Evolutionary conservation across 176 grass and related monocot species (phyloP).

Genomic region (Pontederia crassipes): DNA sequence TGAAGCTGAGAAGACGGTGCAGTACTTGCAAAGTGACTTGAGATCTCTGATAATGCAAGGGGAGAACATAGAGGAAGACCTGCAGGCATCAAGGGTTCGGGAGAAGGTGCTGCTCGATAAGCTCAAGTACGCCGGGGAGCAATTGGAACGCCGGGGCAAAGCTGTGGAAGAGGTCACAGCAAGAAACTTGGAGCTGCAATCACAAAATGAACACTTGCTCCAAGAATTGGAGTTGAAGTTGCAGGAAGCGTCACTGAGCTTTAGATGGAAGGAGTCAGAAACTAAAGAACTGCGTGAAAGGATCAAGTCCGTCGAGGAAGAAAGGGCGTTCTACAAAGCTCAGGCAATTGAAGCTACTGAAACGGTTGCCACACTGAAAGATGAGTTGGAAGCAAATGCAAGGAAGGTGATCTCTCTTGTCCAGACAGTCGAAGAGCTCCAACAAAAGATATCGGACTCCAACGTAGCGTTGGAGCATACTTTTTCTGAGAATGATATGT

Average conservation of each 20-base stretch:
- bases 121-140: conserved; percentile 52
- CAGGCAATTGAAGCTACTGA: conserved; percentile 42
- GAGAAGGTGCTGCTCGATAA: conserved; percentile 41
- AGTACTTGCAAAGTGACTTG: conserved; percentile 36
- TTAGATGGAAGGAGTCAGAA: conserved; percentile 50
- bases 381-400: conserved; percentile 65
- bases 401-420: conserved; percentile 51
- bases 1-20: conserved; percentile 43
- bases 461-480: conserved; percentile 44
- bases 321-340: conserved; percentile 40
- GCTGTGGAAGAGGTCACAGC: conserved; percentile 54
- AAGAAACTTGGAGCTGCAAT: conserved; percentile 56
- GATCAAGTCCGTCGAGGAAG: conserved; percentile 42
- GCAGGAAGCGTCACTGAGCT: conserved; percentile 36
- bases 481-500: conserved; percentile 36
- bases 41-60: neutral
- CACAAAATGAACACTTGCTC: conserved; percentile 54
- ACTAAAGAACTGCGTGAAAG: conserved; percentile 43
- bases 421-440: conserved; percentile 44
- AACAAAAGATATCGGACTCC: conserved; percentile 35
- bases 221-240: conserved; percentile 77
- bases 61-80: neutral
- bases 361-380: conserved; percentile 59
- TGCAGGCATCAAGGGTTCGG: neutral
- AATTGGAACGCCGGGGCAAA: conserved; percentile 67